phyloP scores from a whole-genome alignment of 2,329 filamentous ascomycete genomes.

The Penicillium sp. region DNA sequence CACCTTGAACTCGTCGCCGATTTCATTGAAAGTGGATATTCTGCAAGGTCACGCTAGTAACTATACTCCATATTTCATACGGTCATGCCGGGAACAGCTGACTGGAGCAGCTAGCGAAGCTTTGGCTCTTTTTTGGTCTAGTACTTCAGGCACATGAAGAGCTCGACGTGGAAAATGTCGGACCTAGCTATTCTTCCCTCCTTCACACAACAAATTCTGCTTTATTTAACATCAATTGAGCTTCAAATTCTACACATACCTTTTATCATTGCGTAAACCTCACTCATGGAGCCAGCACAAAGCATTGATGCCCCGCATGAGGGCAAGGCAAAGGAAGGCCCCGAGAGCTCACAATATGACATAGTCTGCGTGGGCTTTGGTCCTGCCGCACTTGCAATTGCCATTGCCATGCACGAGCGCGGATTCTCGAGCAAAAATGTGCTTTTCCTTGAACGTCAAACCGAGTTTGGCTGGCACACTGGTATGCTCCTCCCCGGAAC shows the following conservation, averaged over 20 bases:
- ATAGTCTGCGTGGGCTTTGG: constrained; percentile 13
- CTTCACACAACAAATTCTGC: background rate
- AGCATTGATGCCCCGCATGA: constrained; percentile 2
- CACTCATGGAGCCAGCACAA: constrained; percentile 5
- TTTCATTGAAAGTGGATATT: background rate
- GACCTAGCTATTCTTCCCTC: background rate
- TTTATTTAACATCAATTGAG: background rate
- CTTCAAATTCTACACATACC: background rate
- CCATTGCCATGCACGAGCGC: constrained; percentile 13
- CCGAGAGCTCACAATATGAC: constrained; percentile 8
- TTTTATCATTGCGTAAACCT: background rate
- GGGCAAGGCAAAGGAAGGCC: background rate
- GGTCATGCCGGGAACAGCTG: background rate
- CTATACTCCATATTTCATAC: no score
- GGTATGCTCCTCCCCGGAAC: constrained; percentile 14
- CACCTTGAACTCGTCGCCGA: background rate
- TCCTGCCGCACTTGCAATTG: constrained; percentile 13
- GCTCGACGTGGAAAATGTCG: background rate
- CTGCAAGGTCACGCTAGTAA: no score
- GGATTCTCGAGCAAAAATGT: constrained; percentile 2
- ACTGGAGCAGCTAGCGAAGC: background rate
- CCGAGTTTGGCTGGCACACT: constrained; percentile 15
- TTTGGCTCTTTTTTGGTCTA: background rate
- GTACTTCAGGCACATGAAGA: background rate
- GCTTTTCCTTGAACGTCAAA: constrained; percentile 12